Evolutionary conservation across 176 grass and related monocot species (phyloP), one percentile per base, ranked within the genome.

Genomic region (Oryza australiensis): DNA sequence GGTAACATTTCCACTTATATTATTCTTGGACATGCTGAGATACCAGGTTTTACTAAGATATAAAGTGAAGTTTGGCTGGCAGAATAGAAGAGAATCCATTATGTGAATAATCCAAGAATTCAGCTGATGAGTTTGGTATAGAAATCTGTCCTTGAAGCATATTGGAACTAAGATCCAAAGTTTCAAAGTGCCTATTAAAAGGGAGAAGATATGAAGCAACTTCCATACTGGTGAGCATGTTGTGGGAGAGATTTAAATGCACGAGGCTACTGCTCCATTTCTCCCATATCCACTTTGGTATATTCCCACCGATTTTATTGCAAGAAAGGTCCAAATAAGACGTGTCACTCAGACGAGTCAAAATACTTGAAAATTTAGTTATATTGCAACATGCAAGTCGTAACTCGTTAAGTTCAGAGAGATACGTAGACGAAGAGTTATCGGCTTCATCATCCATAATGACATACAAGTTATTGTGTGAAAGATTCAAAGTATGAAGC

Each of bases 211-310:
- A 62, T 34, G 62, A 81, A 12, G 1, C 26, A 3, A 80, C 13
- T 62, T 68, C 24, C 9, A 62, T 32, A 60, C 0, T 1, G 1
- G 13, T 75, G 20, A 86, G 12, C 34, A 62, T 62, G 46, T 86
- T 80, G 22, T 63, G 13, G 12, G 84, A 86, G 23, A 86, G 34
- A 74, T 86, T 35, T 62, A 79, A 40, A 38, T 14, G 9, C 1
- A 0, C 0, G 20, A 80, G 13, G 13, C 10, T 24, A 4, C 9
- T 1, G 2, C 0, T 43, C 70, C 43, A 76, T 13, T 10, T 69
- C 28, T 76, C 9, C 83, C 49, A 90, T 74, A 90, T 79, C 78
- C 72, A 79, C 0, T 72, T 80, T 59, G 88, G 79, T 79, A 90
- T 79, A 26, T 34, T 35, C 14, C 34, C 84, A 23, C 35, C 22